phyloP scores from a whole-genome alignment of 805 yeast species.

The Huiozyma sinensis region DNA sequence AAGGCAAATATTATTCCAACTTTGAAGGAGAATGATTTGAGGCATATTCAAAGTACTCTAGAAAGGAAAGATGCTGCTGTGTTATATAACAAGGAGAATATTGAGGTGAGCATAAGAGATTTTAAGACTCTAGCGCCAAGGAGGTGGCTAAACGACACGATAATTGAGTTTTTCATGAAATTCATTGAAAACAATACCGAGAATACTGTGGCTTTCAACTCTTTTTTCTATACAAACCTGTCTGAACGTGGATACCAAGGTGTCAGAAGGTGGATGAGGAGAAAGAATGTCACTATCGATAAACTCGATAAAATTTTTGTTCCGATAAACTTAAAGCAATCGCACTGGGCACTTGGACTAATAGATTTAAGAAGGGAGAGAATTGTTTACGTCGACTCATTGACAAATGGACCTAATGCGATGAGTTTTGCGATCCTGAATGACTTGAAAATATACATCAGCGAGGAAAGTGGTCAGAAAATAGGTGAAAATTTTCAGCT shows the following conservation, averaged over 20 bases:
- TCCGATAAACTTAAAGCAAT: slow-evolving; percentile 73
- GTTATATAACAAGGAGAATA: slow-evolving; percentile 26
- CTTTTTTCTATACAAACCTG: slow-evolving; percentile 76
- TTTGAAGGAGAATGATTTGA: slow-evolving; percentile 16
- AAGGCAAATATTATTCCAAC: slow-evolving; percentile 19
- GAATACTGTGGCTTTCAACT: slow-evolving; percentile 61
- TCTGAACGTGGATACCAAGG: slow-evolving; percentile 63
- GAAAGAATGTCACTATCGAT: slow-evolving; percentile 57
- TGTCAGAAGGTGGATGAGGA: slow-evolving; percentile 77
- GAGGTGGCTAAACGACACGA: slow-evolving; percentile 82
- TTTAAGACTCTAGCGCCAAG: slow-evolving; percentile 58
- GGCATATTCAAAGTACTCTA: slow-evolving; percentile 21
- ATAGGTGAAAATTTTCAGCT: slow-evolving; percentile 27
- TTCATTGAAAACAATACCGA: slow-evolving; percentile 27
- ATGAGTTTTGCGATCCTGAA: slow-evolving; percentile 31
- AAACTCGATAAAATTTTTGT: slow-evolving; percentile 57
- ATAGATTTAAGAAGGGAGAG: slow-evolving; percentile 50
- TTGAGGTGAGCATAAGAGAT: slow-evolving; percentile 60
- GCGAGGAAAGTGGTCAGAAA: slow-evolving; percentile 46
- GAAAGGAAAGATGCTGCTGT: slow-evolving; percentile 20
- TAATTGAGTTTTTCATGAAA: slow-evolving; percentile 71
- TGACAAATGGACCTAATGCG: slow-evolving; percentile 34
- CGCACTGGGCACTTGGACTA: slow-evolving; percentile 89
- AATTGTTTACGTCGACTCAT: slow-evolving; percentile 70
- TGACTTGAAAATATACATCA: slow-evolving; percentile 49